phyloP scores from a whole-genome alignment of 352 stramenopile species.

The Blastocystis sp. region DNA sequence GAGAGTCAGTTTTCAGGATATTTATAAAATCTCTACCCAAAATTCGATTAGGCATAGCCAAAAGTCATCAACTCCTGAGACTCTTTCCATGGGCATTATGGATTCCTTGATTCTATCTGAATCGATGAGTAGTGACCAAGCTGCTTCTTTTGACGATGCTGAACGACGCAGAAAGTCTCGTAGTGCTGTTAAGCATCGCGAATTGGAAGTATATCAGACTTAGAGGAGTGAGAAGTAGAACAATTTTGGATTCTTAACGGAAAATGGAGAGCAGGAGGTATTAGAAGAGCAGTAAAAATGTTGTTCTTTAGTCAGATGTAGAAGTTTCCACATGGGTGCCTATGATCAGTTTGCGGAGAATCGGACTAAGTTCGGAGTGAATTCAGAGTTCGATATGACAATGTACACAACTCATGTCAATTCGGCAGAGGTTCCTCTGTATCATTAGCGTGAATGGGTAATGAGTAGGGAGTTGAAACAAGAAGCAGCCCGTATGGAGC shows the following conservation, averaged over 20 bases:
- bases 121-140: neutral
- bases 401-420: conserved; percentile 54
- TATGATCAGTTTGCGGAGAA: conserved; percentile 64
- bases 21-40: neutral
- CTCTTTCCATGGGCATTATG: conserved; percentile 58
- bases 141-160: conserved; percentile 26
- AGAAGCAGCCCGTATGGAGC: conserved; percentile 23
- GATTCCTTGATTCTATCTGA: conserved; percentile 13
- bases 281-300: neutral
- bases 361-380: conserved; percentile 38
- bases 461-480: neutral
- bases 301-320: neutral
- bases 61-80: neutral
- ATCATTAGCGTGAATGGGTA: neutral
- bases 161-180: conserved; percentile 2
- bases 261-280: neutral
- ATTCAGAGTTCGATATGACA: conserved; percentile 42
- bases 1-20: conserved; percentile 8
- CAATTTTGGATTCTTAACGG: conserved; percentile 43
- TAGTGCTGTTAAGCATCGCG: neutral
- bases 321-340: conserved; percentile 49
- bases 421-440: conserved; percentile 19
- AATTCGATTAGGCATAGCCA: neutral
- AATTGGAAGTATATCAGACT: conserved; percentile 15
- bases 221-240: neutral